phyloP scores from a whole-genome alignment of 1,139 yeast genomes.

The Petasospora rhodanensis region DNA sequence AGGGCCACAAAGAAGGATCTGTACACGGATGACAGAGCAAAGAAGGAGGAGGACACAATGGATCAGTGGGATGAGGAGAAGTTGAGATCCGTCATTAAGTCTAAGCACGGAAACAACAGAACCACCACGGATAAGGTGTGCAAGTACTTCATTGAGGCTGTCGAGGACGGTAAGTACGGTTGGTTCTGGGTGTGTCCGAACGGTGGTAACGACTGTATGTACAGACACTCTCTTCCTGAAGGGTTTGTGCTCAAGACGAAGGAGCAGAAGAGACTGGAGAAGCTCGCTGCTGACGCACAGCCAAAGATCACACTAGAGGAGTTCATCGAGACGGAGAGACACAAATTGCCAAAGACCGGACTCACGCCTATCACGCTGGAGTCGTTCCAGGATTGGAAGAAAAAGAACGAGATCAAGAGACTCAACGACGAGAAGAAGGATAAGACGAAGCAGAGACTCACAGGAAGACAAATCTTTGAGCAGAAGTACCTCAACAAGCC shows the following conservation, averaged over 20 bases:
- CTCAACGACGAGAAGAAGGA: constrained; percentile 52
- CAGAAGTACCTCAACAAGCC: constrained; percentile 66
- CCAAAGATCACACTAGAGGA: constrained; percentile 95
- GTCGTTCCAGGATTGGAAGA: constrained; percentile 83
- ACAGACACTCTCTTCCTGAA: constrained; percentile 94
- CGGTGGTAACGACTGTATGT: constrained; percentile 89
- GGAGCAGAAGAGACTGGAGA: constrained; percentile 89
- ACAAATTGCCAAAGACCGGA: constrained; percentile 67
- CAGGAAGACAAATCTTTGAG: constrained; percentile 80
- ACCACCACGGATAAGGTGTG: constrained; percentile 96
- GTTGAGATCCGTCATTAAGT: constrained; percentile 75
- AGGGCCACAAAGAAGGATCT: constrained; percentile 87
- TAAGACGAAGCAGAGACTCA: constrained; percentile 40
- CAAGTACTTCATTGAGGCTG: constrained; percentile 92
- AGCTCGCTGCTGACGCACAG: constrained; percentile 76
- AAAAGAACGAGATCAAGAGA: constrained; percentile 57
- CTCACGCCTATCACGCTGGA: constrained; percentile 87
- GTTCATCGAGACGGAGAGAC: constrained; percentile 90
- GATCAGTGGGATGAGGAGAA: constrained; percentile 97
- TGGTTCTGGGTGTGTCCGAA: constrained; percentile 99
- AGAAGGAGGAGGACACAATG: constrained; percentile 83
- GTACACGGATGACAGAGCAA: constrained; percentile 80
- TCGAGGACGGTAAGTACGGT: constrained; percentile 95
- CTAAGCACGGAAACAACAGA: constrained; percentile 92
- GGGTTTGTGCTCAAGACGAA: constrained; percentile 96